Conservation (phyloP, 2,329 filamentous ascomycete species). For the Stemphylium vesicarium region DNA sequence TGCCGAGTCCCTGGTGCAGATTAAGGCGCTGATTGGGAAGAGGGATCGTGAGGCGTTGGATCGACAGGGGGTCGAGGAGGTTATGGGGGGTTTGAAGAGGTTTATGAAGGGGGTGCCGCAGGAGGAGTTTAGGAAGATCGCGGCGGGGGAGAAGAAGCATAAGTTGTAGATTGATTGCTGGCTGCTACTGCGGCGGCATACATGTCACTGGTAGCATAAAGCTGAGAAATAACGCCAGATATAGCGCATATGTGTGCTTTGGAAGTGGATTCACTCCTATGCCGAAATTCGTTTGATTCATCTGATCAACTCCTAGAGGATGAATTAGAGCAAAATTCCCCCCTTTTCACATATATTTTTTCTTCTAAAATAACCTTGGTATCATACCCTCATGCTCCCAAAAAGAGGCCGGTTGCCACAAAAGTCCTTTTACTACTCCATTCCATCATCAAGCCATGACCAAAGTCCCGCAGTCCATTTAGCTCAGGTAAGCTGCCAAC, state of each 20-base stretch:
- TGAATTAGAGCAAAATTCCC: too few species aligned
- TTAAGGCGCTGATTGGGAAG: constrained; percentile 81
- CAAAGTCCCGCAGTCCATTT: not conserved
- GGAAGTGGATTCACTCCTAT: too few species aligned
- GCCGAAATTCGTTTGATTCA: too few species aligned
- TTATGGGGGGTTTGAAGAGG: constrained; percentile 81
- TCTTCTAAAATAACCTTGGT: constrained; percentile 16
- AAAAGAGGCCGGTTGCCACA: constrained; percentile 1
- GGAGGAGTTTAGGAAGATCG: constrained; percentile 85
- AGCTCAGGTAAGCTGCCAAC: constrained; percentile 42
- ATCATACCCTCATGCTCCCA: constrained; percentile 19
- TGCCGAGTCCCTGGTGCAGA: constrained; percentile 76
- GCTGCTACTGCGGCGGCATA: too few species aligned
- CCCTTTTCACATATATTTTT: too few species aligned
- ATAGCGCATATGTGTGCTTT: too few species aligned
- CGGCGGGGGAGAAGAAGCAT: constrained; percentile 88
- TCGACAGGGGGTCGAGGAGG: constrained; percentile 79
- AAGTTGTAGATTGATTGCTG: constrained; percentile 82
- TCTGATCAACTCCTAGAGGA: too few species aligned
- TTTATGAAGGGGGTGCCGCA: constrained; percentile 84
- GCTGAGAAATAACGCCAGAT: too few species aligned
- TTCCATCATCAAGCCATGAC: not conserved
- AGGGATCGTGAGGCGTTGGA: constrained; percentile 77
- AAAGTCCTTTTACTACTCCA: not conserved
- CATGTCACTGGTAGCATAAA: too few species aligned